Base-by-base conservation (phyloP, 805 yeast genomes). In the Priceomyces fermenticarens region DNA sequence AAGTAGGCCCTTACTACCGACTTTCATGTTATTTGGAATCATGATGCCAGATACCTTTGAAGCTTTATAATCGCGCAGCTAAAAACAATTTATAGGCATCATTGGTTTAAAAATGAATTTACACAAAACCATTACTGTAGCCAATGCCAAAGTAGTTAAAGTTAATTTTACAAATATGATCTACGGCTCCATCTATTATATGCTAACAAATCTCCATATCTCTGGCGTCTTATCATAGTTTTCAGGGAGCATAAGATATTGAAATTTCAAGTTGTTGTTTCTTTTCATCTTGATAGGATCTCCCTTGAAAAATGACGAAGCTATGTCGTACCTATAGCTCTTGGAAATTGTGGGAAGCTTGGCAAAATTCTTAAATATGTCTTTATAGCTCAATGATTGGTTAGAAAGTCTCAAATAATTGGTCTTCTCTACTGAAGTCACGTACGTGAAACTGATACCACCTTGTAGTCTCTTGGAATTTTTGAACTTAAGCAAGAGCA, bases 401-500 rank as follows among this genome's bases (percentile, higher is more conserved):
- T 70, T 70, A 5, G 59, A 52, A 46, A 70, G 48, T 31, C 42
- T 44, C 27, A 67, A 32, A 46, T 67, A 65, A 40, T 53, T 58
- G 13, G 58, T 49, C 3, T 39, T 36, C 10, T 44, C 45, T 3
- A 32, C 17, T 4, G 43, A 43, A 10, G 44, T 40, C 13, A 55
- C 26, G 25, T 52, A 51, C 15, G 57, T 53, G 40, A 77, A 63
- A 8, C 52, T 56, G 4, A 78, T 58, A 0, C 83, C 82, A 1
- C 80, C 80, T 36, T 80, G 83, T 13, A 78, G 54, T 40, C 83
- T 69, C 39, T 77, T 80, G 7, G 88, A 81, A 56, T 90, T 91
- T 58, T 91, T 93, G 35, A 88, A 35, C 51, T 93, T 78, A 35
- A 93, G 65, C 38, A 95, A 66, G 2, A 91, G 55, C 1, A 88